phyloP scores from a whole-genome alignment of 2,329 filamentous ascomycete genomes.

The Aschersonia sp. region DNA sequence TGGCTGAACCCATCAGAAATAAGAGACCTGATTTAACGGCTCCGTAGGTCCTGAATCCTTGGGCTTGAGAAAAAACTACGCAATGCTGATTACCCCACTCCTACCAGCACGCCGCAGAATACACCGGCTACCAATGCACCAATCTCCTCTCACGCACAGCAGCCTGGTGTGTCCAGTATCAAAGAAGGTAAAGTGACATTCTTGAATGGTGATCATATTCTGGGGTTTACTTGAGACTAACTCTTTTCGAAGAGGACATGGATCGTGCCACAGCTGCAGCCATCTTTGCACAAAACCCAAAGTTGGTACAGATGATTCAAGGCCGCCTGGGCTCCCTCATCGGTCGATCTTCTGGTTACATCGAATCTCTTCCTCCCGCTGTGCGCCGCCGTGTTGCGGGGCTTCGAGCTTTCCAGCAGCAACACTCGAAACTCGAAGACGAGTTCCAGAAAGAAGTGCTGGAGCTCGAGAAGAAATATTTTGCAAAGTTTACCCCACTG shows the following conservation, averaged over 20 bases:
- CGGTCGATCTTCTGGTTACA: slow-evolving; percentile 90
- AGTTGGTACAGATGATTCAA: slow-evolving; percentile 93
- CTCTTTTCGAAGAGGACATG: slow-evolving; percentile 56
- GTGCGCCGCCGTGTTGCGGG: slow-evolving; percentile 90
- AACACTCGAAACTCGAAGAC: slow-evolving; percentile 94
- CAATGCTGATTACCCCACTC: slow-evolving; percentile 22
- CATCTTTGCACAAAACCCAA: slow-evolving; percentile 90
- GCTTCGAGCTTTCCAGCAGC: slow-evolving; percentile 95
- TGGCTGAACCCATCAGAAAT: slow-evolving; percentile 51
- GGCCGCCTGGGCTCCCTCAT: slow-evolving; percentile 87
- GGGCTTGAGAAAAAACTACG: slow-evolving; percentile 4
- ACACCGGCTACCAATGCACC: slow-evolving; percentile 90
- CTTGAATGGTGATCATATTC: neutral
- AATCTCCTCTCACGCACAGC: slow-evolving; percentile 93
- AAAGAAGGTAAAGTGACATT: slow-evolving; percentile 65
- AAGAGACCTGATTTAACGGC: slow-evolving; percentile 43
- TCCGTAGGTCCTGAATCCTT: slow-evolving; percentile 32
- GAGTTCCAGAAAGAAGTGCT: slow-evolving; percentile 98
- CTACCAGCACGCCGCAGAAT: slow-evolving; percentile 83
- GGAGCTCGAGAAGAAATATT: slow-evolving; percentile 98
- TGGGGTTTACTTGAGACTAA: neutral
- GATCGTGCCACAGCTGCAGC: slow-evolving; percentile 77
- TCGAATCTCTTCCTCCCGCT: slow-evolving; percentile 80
- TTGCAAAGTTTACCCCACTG: slow-evolving; percentile 93
- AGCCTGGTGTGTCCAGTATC: slow-evolving; percentile 87